Base-by-base conservation (phyloP, 768 basidiomycete species). In the Leucosporidium yakuticum region DNA sequence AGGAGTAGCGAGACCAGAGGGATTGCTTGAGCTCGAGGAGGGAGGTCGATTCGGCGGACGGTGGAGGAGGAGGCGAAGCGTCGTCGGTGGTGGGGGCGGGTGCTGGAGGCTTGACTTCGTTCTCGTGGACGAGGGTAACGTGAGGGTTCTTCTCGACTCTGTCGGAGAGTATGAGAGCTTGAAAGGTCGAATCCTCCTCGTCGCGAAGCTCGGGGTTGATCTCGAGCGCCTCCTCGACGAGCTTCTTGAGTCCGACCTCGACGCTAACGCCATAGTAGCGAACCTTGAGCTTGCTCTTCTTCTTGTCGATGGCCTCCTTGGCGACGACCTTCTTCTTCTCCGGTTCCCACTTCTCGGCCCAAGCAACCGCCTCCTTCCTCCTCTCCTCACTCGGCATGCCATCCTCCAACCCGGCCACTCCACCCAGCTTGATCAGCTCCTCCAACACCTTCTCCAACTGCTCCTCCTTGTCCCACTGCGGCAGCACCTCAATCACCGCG, bases 261-360 rank as follows among this genome's bases (percentile, higher is more conserved):
- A 87, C 85, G 8, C 89, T 78, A 49, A 97, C 76, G 20, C 83
- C 94, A 75, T 83, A 97, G 78, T 95, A 99, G 44, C 91, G 82
- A 51, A 85, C 83, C 1, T 69, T 54, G 4, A 75, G 70, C 8
- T 63, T 73, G 47, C 67, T 74, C 69, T 67, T 63, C n/a, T 54
- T 14, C 65, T 50, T 58, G 27, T 49, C 61, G 29, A 54, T 65
- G 48, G 34, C 49, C 23, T 47, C 63, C 19, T 32, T 47, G 2
- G 62, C 6, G 21, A 48, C 1, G 29, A 58, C 60, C 58, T 73
- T 69, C 48, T 56, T 49, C n/a, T 63, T 50, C 21, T 48, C 32
- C 15, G 65, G 65, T 59, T 56, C 63, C 56, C 58, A 68, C 19
- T 6, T 32, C 2, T 39, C 53, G 2, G 64, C 79, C 56, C 69